phyloP scores from a whole-genome alignment of 2,329 filamentous ascomycete species.

The Paecilomyces formosus region DNA sequence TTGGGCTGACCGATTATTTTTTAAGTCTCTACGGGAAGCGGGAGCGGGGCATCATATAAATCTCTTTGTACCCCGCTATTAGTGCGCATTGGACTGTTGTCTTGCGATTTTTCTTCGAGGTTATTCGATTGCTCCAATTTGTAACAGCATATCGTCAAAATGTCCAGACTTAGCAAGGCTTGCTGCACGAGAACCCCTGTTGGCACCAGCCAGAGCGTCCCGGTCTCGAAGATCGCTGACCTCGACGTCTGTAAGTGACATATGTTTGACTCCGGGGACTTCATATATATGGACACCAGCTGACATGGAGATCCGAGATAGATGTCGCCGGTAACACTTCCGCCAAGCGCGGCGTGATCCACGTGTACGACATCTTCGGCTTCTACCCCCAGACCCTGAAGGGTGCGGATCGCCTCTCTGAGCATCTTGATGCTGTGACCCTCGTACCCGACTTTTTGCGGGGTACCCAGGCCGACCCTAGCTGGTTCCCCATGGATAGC shows the following conservation, averaged over 20 bases:
- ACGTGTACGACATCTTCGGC: conserved; percentile 62
- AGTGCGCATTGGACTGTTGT: neutral
- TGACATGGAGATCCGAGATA: conserved; percentile 4
- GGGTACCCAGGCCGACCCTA: conserved; percentile 32
- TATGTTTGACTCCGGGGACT: neutral
- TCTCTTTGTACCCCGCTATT: neutral
- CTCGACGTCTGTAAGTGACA: conserved; percentile 9
- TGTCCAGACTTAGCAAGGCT: neutral
- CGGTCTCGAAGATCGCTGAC: conserved; percentile 8
- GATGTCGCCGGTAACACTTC: conserved; percentile 42
- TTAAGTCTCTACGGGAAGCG: neutral
- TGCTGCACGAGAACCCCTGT: conserved; percentile 9
- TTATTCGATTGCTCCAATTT: neutral
- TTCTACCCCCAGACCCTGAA: conserved; percentile 59
- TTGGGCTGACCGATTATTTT: neutral
- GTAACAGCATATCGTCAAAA: neutral
- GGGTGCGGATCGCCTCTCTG: conserved; percentile 52
- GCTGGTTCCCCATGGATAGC: conserved; percentile 55
- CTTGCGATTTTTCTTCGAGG: too few species aligned
- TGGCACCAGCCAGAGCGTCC: conserved; percentile 5
- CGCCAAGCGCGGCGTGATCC: conserved; percentile 50
- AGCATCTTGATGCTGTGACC: conserved; percentile 30
- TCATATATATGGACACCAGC: neutral
- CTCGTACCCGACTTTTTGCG: conserved; percentile 37
- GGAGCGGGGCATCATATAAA: neutral